These are phyloP conservation scores for Crucihimalaya himalaica DNA, from an alignment of 345 rosid genomes.

Conservation along the genomic window DNA sequence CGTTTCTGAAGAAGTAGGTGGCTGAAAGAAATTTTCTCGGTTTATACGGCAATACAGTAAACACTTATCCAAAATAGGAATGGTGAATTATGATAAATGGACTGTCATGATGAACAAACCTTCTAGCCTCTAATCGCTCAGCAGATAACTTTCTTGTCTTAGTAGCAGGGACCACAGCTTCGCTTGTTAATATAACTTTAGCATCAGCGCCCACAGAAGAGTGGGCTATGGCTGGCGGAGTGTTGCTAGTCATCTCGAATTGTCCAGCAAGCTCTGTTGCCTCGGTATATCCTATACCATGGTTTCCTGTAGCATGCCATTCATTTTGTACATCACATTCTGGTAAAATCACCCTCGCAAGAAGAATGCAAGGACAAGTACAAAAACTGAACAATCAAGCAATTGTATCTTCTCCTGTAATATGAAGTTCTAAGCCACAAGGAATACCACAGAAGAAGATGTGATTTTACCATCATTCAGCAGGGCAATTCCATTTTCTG, in stretches of 20 bases:
- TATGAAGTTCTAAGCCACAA: not conserved
- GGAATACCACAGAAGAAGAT: not conserved
- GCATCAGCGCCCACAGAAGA: constrained; percentile 62
- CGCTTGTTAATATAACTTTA: constrained; percentile 51
- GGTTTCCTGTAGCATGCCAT: constrained; percentile 49
- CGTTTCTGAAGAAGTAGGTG: constrained; percentile 70
- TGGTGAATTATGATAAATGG: not conserved
- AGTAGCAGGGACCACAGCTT: constrained; percentile 54
- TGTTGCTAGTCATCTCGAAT: constrained; percentile 51
- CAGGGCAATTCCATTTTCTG: constrained; percentile 40
- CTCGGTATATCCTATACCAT: constrained; percentile 48
- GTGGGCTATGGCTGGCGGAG: constrained; percentile 58
- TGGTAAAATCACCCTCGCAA: constrained; percentile 2
- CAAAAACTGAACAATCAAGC: constrained; percentile 7
- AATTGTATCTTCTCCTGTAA: constrained; percentile 11
- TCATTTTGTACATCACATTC: constrained; percentile 51
- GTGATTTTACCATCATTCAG: constrained; percentile 56
- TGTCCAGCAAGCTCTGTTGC: constrained; percentile 52
- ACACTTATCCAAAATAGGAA: not conserved
- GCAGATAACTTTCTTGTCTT: constrained; percentile 64
- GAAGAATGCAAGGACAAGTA: constrained; percentile 13
- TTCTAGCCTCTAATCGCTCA: constrained; percentile 77
- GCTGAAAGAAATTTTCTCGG: constrained; percentile 47
- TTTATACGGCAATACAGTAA: constrained; percentile 13
- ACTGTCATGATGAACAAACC: constrained; percentile 44